Evolutionary conservation across 2,329 filamentous ascomycete genomes (phyloP).

Genomic region (Fusarium redolens): DNA sequence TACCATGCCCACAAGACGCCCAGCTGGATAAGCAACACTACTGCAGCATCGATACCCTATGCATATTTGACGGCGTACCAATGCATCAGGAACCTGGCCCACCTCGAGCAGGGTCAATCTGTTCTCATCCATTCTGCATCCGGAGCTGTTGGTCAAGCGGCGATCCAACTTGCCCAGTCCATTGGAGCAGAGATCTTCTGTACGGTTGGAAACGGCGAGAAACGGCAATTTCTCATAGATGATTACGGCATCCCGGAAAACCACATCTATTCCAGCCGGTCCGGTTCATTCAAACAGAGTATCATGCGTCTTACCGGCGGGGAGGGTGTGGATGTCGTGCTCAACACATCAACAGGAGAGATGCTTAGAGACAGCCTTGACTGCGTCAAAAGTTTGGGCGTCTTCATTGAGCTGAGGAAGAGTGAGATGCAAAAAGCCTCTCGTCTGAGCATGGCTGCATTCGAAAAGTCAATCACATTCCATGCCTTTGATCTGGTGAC

Average conservation of each 20-base stretch:
- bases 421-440: background rate
- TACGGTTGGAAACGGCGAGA: background rate
- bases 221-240: background rate
- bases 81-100: background rate
- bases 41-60: background rate
- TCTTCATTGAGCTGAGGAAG: constrained; percentile 2
- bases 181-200: background rate
- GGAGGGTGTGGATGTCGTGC: background rate
- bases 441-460: background rate
- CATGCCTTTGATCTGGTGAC: background rate
- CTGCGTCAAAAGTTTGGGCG: background rate
- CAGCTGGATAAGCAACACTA: background rate
- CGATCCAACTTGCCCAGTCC: background rate
- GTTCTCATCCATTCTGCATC: constrained; percentile 7
- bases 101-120: background rate
- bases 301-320: background rate
- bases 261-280: background rate
- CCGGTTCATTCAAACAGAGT: background rate
- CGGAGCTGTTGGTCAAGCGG: constrained; percentile 3
- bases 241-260: background rate
- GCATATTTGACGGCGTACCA: background rate
- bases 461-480: constrained; percentile 6
- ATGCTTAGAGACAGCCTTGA: constrained; percentile 8
- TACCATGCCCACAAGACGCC: background rate
- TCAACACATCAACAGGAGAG: background rate